These are phyloP conservation scores for Neoboletus subvelutipes DNA, from an alignment of 768 basidiomycete genomes.

Conservation along the genomic window DNA sequence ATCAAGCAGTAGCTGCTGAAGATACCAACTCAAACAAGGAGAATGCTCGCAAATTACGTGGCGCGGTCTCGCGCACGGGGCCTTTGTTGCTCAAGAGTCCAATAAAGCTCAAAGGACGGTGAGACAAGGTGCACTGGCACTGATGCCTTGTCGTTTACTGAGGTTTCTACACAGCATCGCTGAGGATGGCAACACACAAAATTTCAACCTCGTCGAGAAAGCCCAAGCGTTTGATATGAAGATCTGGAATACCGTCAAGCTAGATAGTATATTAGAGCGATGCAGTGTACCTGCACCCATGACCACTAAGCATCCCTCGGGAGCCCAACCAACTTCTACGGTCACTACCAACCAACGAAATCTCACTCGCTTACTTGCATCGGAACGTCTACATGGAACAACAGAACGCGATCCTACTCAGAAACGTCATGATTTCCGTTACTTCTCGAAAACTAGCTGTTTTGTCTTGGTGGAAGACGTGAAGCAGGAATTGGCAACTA, in stretches of 20 bases:
- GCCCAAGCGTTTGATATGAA: slow-evolving; percentile 75
- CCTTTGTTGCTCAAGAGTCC: slow-evolving; percentile 57
- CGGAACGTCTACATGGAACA: slow-evolving; percentile 80
- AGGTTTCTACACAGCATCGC: slow-evolving; percentile 19
- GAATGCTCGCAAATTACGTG: slow-evolving; percentile 46
- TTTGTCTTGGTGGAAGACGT: slow-evolving; percentile 94
- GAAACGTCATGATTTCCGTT: slow-evolving; percentile 82
- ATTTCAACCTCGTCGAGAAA: slow-evolving; percentile 58
- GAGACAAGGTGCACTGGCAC: slow-evolving; percentile 18
- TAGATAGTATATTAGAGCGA: slow-evolving; percentile 69
- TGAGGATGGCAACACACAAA: slow-evolving; percentile 33
- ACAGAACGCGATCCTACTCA: slow-evolving; percentile 91
- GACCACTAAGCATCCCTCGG: slow-evolving; percentile 29
- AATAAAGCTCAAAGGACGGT: slow-evolving; percentile 61
- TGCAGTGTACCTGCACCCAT: slow-evolving; percentile 45
- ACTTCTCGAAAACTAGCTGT: slow-evolving; percentile 72
- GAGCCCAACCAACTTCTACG: slow-evolving; percentile 31
- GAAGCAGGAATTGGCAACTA: slow-evolving; percentile 76
- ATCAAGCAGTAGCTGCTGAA: slow-evolving; percentile 42
- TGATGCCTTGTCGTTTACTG: not conserved
- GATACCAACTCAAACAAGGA: slow-evolving; percentile 58
- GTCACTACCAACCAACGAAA: slow-evolving; percentile 41
- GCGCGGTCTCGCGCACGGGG: slow-evolving; percentile 20
- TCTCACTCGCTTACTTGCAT: slow-evolving; percentile 65
- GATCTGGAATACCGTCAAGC: slow-evolving; percentile 77